Conservation (phyloP, 257 asterid genomes). For the Paulownia fortunei region DNA sequence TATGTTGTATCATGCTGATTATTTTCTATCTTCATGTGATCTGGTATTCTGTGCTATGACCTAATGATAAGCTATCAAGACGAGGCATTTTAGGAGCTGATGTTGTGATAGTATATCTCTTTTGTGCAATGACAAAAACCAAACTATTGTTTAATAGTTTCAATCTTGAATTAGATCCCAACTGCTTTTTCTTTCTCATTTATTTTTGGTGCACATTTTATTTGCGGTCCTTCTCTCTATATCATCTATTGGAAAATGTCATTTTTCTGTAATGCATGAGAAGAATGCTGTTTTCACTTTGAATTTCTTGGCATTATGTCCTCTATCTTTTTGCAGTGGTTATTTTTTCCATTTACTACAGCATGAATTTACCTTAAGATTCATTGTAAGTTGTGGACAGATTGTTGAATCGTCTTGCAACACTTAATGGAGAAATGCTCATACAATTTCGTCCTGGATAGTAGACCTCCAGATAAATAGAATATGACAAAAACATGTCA, state of each 20-base stretch:
- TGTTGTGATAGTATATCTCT: not conserved
- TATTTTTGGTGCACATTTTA: not conserved
- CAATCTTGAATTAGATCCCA: not conserved
- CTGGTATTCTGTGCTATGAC: slow-evolving; percentile 10
- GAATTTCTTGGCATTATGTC: not conserved
- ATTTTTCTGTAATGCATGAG: not conserved
- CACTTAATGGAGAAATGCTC: not conserved
- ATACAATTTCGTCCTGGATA: not conserved
- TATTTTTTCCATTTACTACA: not conserved
- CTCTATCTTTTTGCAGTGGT: not conserved
- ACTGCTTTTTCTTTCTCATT: not conserved
- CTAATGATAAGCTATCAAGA: slow-evolving; percentile 12
- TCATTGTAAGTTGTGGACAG: not conserved
- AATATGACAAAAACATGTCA: not conserved
- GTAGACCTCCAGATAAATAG: not conserved
- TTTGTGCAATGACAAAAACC: not conserved
- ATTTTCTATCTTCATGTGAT: not conserved
- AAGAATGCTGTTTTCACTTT: not conserved
- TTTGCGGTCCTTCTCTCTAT: slow-evolving; percentile 8
- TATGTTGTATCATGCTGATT: not conserved
- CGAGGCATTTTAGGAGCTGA: not conserved
- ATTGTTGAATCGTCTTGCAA: not conserved
- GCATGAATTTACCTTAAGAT: not conserved
- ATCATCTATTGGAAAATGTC: not conserved
- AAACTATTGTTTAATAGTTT: not conserved